Evolutionary conservation across 2,329 filamentous ascomycete genomes (phyloP).

Genomic region (Curvularia eragrostidis): DNA sequence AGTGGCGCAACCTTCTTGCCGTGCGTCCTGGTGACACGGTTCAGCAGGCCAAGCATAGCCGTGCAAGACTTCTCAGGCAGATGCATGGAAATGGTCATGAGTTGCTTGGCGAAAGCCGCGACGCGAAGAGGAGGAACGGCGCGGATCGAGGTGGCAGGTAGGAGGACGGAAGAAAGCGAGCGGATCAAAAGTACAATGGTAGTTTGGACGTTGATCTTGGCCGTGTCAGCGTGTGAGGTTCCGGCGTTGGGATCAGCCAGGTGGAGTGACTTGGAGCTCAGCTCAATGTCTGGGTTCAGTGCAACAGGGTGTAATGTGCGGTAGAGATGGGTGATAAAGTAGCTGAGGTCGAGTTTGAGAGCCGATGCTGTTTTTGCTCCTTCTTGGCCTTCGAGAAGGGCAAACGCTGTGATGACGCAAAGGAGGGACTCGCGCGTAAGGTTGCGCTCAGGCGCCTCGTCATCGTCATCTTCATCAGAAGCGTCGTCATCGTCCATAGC

Average conservation of each 20-base stretch:
- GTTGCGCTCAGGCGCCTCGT: constrained; percentile 58
- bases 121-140: constrained; percentile 80
- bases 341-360: constrained; percentile 88
- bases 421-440: constrained; percentile 90
- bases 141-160: constrained; percentile 75
- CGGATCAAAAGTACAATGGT: constrained; percentile 91
- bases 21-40: constrained; percentile 80
- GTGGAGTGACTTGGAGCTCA: constrained; percentile 74
- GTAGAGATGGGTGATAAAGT: constrained; percentile 95
- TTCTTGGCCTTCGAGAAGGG: constrained; percentile 94
- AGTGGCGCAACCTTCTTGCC: constrained; percentile 81
- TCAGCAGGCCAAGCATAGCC: constrained; percentile 78
- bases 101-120: constrained; percentile 92
- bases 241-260: constrained; percentile 68
- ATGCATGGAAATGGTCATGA: constrained; percentile 82
- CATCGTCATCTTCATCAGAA: constrained; percentile 60
- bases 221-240: constrained; percentile 56
- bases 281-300: constrained; percentile 84
- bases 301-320: constrained; percentile 79
- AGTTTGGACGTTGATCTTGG: constrained; percentile 92
- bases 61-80: constrained; percentile 87
- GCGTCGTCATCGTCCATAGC: constrained; percentile 55
- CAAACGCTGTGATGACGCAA: constrained; percentile 94
- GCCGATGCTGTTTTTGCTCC: constrained; percentile 81
- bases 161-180: constrained; percentile 80